Evolutionary conservation across 352 stramenopile species (phyloP).

Genomic region (Phytophthora syringae): DNA sequence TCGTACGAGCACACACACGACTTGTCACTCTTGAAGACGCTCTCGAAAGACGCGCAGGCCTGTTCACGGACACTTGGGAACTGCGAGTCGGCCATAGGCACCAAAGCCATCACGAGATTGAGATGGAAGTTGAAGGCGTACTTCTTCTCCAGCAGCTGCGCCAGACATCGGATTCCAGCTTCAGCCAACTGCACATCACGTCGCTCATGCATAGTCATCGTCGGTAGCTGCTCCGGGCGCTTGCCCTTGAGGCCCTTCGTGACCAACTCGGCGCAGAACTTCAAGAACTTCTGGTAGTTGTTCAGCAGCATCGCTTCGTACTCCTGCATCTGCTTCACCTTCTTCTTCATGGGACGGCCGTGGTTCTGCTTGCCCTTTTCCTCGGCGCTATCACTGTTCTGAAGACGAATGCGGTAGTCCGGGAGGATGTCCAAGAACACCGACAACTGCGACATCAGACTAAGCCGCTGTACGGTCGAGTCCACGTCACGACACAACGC

Average conservation of each 20-base stretch:
- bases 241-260: slow-evolving; percentile 66
- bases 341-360: slow-evolving; percentile 85
- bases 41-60: slow-evolving; percentile 71
- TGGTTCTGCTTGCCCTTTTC: slow-evolving; percentile 82
- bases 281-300: slow-evolving; percentile 88
- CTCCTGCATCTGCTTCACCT: slow-evolving; percentile 88
- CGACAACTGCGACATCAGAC: slow-evolving; percentile 92
- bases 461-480: slow-evolving; percentile 83
- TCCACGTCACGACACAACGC: slow-evolving; percentile 76
- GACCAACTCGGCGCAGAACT: slow-evolving; percentile 72
- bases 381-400: slow-evolving; percentile 85
- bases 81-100: slow-evolving; percentile 78
- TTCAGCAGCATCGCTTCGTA: slow-evolving; percentile 78
- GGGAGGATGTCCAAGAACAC: slow-evolving; percentile 97
- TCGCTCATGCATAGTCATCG: slow-evolving; percentile 41
- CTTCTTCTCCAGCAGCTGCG: slow-evolving; percentile 83
- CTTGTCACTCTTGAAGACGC: slow-evolving; percentile 83
- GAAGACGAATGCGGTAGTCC: slow-evolving; percentile 93
- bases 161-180: slow-evolving; percentile 74
- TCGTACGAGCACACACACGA: slow-evolving; percentile 64
- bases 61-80: slow-evolving; percentile 59
- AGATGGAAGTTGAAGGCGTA: slow-evolving; percentile 90
- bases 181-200: slow-evolving; percentile 69
- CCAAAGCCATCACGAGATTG: slow-evolving; percentile 83
- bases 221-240: slow-evolving; percentile 47